Evolutionary conservation across 2,329 filamentous ascomycete species (phyloP), one percentile per base, ranked within the genome.

Genomic region (Cryphonectria naterciae): DNA sequence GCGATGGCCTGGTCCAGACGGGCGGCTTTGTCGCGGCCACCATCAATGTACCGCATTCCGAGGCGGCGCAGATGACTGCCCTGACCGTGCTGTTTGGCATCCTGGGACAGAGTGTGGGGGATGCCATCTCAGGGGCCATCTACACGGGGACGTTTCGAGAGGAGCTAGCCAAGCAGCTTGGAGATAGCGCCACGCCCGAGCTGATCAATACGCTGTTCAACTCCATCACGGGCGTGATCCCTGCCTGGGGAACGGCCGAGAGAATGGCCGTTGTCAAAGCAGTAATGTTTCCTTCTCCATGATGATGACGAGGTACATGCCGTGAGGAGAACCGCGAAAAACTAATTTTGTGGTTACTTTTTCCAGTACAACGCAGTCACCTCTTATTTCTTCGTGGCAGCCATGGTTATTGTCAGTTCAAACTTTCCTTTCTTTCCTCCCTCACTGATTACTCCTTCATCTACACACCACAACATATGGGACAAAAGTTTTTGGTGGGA

Each of bases 51-150:
- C 78, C 83, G 0, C 82, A 84, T 72, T 75, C 78, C 0, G 80
- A 87, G 73, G 77, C 86, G 67, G 81, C 85, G 0, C 84, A 85
- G 74, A 80, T 85, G 17, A 85, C 84, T 0, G 82, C 84, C 1
- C 73, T 87, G 62, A 78, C 85, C 19, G 76, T 86, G 37, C 78
- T 82, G 17, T 80, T 79, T 58, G 78, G 80, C 11, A 85, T 83
- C 69, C 73, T 87, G 6, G 81, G 82, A 2, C 72, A 76, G 19
- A 80, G 78, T 49, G 75, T 83, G 37, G 81, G 81, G 1, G 76
- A 80, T 8, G 80, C 80, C 58, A 81, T 85, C 63, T 83, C 84
- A 2, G 85, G 85, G 6, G 83, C 81, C 8, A 86, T 87, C 19
- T 87, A 86, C 73, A 86, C 84, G 0, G 81, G 80, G n/a, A 80